Base-by-base conservation (phyloP, 352 stramenopile species). In the Phytophthora sansomeana region DNA sequence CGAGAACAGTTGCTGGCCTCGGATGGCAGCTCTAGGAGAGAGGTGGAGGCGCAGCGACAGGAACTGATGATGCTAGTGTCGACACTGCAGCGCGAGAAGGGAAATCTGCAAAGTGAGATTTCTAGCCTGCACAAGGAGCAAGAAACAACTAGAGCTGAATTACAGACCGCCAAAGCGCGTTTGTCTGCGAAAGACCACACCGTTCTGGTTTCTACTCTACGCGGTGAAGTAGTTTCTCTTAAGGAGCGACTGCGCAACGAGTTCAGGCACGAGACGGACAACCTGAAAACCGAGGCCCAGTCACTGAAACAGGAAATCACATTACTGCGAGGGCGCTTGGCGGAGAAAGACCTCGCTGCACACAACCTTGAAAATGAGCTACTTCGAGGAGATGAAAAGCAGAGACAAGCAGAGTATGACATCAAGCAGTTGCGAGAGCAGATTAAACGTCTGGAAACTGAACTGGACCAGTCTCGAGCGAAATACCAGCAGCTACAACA, bases 401-500 rank as follows among this genome's bases (percentile, higher is more conserved):
- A 80, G 36, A 80, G 73, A 35, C 74, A 83, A 38, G 43, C 57
- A 10, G 63, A 75, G 5, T 78, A 78, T 6, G 80, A 88, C 32
- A 58, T 63, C 14, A 74, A 55, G 36, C 76, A 84, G n/a, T 53
- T 85, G 33, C 72, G 72, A 14, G 72, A 77, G 17, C 68, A 77
- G 29, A 78, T 88, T 13, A 58, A 57, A 21, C 58, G 53, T 7
- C 36, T 89, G 14, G 67, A 88, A 55, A 41, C 24, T 4, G 83
- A 89, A 16, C 58, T 85, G 7, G 59, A 77, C 14, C 72, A 69
- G 29, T 75, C 74, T 9, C 67, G 72, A 55, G 33, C 29, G 3
- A 80, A 84, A 58, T 92, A 89, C 56, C 73, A 88, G 58, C 70
- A 92, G 46, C 66, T 92, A 5, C 65, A 88, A 21, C 67, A 81